phyloP scores from a whole-genome alignment of 2,329 filamentous ascomycete genomes.

The Clarireedia sp. region DNA sequence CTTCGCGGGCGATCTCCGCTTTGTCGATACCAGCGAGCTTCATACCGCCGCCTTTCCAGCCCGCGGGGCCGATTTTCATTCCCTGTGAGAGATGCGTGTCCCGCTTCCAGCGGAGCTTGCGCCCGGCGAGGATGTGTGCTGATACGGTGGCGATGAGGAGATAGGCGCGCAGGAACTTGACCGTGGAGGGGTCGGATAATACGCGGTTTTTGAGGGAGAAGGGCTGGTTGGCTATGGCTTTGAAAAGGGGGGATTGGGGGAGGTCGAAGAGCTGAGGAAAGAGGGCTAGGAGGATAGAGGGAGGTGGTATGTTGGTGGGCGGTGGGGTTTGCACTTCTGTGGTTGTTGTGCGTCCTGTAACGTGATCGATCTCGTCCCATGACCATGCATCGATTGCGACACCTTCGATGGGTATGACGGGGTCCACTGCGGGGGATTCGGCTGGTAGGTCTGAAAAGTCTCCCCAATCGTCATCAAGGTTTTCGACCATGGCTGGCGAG shows the following conservation, averaged over 20 bases:
- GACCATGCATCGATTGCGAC: conserved; percentile 23
- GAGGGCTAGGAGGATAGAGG: conserved; percentile 69
- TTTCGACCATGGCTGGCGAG: conserved; percentile 23
- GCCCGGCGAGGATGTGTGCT: conserved; percentile 74
- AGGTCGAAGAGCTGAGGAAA: conserved; percentile 65
- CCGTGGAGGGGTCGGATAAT: conserved; percentile 52
- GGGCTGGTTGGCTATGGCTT: conserved; percentile 51
- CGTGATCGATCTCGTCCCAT: conserved; percentile 27
- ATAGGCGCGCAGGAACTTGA: conserved; percentile 57
- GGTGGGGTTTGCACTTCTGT: conserved; percentile 10
- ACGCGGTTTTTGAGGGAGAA: conserved; percentile 53
- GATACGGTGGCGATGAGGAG: conserved; percentile 58
- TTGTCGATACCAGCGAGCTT: conserved; percentile 83
- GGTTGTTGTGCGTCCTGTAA: conserved; percentile 8
- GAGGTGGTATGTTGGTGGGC: conserved; percentile 75
- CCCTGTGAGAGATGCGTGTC: conserved; percentile 77
- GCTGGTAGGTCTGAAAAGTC: conserved; percentile 40
- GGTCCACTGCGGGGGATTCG: conserved; percentile 17
- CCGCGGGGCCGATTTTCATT: conserved; percentile 73
- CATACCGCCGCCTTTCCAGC: conserved; percentile 78
- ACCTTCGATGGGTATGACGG: conserved; percentile 13
- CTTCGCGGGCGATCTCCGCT: conserved; percentile 71
- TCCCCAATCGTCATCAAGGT: conserved; percentile 44
- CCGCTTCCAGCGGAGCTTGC: conserved; percentile 83
- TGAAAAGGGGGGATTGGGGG: conserved; percentile 57